Evolutionary conservation across 805 yeast species (phyloP).

Genomic region (Candida orba): DNA sequence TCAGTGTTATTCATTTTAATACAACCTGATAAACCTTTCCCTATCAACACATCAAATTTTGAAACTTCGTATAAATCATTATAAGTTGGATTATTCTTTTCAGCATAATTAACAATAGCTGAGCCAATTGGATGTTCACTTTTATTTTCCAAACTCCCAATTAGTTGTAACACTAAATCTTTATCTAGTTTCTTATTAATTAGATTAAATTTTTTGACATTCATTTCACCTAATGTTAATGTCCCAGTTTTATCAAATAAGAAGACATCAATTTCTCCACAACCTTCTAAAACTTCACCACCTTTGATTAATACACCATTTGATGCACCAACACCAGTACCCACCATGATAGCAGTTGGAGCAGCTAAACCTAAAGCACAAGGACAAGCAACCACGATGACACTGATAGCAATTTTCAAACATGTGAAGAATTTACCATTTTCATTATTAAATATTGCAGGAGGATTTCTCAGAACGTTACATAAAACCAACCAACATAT

Average conservation of each 20-base stretch:
- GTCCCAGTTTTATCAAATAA: constrained; percentile 97
- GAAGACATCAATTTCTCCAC: constrained; percentile 55
- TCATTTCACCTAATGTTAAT: constrained; percentile 79
- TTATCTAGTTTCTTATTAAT: constrained; percentile 10
- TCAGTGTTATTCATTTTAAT: constrained; percentile 16
- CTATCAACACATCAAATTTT: constrained; percentile 27
- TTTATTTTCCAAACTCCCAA: constrained; percentile 52
- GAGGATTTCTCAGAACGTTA: constrained; percentile 31
- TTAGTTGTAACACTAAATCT: constrained; percentile 37
- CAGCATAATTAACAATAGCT: constrained; percentile 46
- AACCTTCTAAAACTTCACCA: constrained; percentile 78
- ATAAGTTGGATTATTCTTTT: constrained; percentile 6
- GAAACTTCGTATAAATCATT: constrained; percentile 9
- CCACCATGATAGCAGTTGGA: constrained; percentile 98
- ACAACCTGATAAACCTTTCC: constrained; percentile 30
- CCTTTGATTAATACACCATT: constrained; percentile 90
- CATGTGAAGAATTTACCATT: constrained; percentile 61
- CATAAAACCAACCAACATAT: constrained; percentile 48
- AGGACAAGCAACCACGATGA: constrained; percentile 96
- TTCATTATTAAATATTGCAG: constrained; percentile 39
- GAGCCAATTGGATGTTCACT: constrained; percentile 88
- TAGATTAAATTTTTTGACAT: constrained; percentile 23
- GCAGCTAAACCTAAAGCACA: constrained; percentile 97
- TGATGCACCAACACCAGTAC: constrained; percentile 91
- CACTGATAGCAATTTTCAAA: constrained; percentile 78